Percentiles rank a stretch among this genome's conserved stretches.
Conservation (phyloP, 805 yeast genomes). For the Candida insectorum region DNA sequence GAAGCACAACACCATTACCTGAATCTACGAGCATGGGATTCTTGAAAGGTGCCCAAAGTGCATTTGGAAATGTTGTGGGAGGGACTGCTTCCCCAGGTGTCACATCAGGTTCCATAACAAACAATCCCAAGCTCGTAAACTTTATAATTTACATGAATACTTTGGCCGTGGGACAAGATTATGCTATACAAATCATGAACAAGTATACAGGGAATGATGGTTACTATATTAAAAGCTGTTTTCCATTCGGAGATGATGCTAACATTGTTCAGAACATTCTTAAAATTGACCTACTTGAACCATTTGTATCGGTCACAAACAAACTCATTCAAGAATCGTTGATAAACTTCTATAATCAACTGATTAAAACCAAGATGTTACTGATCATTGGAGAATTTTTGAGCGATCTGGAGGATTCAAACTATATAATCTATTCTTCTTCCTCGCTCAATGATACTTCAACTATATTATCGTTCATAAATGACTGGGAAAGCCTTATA, state of each 20-base stretch:
- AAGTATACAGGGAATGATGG: slow-evolving; percentile 29
- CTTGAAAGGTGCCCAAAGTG: slow-evolving; percentile 43
- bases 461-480: slow-evolving; percentile 47
- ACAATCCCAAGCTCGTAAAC: slow-evolving; percentile 47
- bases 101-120: slow-evolving; percentile 22
- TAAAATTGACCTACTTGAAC: slow-evolving; percentile 29
- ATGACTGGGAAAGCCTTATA: slow-evolving; percentile 62
- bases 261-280: slow-evolving; percentile 30
- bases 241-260: slow-evolving; percentile 36
- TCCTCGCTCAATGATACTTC: slow-evolving; percentile 25
- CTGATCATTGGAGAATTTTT: slow-evolving; percentile 42
- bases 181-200: slow-evolving; percentile 51
- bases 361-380: slow-evolving; percentile 43
- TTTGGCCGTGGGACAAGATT: slow-evolving; percentile 57
- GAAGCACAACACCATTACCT: slow-evolving; percentile 31
- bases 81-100: slow-evolving; percentile 17
- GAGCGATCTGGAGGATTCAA: slow-evolving; percentile 29
- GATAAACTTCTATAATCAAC: slow-evolving; percentile 47
- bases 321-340: slow-evolving; percentile 44
- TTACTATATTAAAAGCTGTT: slow-evolving; percentile 19
- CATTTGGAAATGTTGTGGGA: slow-evolving; percentile 41
- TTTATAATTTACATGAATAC: slow-evolving; percentile 73
- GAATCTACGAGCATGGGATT: slow-evolving; percentile 32
- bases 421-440: slow-evolving; percentile 28
- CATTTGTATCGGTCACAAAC: slow-evolving; percentile 28